Base-by-base conservation (phyloP, 495 filamentous ascomycete genomes). In the Aspergillus cristatus region DNA sequence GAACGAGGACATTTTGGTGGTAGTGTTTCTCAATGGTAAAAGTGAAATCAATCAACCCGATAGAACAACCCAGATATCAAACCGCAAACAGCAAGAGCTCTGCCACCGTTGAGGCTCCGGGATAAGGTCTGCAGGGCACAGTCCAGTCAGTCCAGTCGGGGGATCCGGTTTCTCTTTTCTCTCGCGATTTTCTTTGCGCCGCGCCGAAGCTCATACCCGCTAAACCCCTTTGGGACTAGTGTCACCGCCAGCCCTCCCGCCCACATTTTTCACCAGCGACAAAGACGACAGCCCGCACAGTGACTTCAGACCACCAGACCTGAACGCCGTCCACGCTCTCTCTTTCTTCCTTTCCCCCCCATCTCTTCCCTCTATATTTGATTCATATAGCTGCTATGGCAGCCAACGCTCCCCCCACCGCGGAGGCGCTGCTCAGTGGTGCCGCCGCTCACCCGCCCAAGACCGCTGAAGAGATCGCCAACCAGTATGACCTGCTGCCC, bases 401-500 rank as follows among this genome's bases (percentile, higher is more conserved):
- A 46, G 74, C 81, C 65, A 77, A 74, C 55, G 60, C 58, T 45
- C 70, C 63, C 45, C 58, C 71, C 38, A 63, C 67, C 43, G 71
- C 71, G 40, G 68, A 72, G 50, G 67, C 50, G 42, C 63, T 76
- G 57, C 67, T 67, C 67, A 73, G 72, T 54, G 68, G 71, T 50
- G 68, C 67, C 34, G 54, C 61, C 51, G 58, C 54, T 51, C 60
- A 68, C 36, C 53, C 57, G 12, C 61, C 58, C 37, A 63, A 60
- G 42, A 61, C 63, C 38, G 63, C 71, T 43, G 64, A 71, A 53
- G 74, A 79, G 43, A 61, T 75, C 51, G 71, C 72, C 38, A 67
- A 68, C 46, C 65, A 84, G 55, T 72, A 93, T 70, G 84, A 93
- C 65, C 72, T 97, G 32, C 69, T 96, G 34, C 84, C 83, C 47